Evolutionary conservation across 2,329 filamentous ascomycete genomes (phyloP), one percentile per base, ranked within the genome.

Genomic region (Exophiala sp.): DNA sequence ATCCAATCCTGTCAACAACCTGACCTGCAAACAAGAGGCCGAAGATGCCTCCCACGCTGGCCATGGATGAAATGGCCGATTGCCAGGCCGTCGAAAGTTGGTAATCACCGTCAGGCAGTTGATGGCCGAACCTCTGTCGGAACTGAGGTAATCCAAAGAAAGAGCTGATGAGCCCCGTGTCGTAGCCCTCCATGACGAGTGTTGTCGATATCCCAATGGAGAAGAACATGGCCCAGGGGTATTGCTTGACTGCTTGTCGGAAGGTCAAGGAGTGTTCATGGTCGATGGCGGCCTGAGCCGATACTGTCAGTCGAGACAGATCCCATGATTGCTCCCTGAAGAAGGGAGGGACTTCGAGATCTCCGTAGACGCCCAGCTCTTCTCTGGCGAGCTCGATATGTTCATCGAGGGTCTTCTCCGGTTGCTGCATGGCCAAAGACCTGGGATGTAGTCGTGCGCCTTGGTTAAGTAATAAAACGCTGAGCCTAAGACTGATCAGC

Each of bases 21-120:
- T 76, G 82, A 35, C 85, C 85, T 64, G 85, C 86, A 65, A 86
- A 72, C 59, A 85, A 71, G 39, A 87, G 75, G 12, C 85, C 85
- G 50, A 88, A 76, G 48, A 88, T 82, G 65, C 85, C 82, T 38
- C 50, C 50, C 9, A 47, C 50, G 6, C 33, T 33, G 24, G 39
- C 36, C 29, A 32, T 40, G 32, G 42, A 45, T 10, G 38, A 24
- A 6, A 55, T 45, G 18, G 36, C 48, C 20, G 39, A 35, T 29
- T 55, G 52, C 52, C 52, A 55, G 7, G 48, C 40, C 2, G 52
- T 18, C 11, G 41, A 41, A 21, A 53, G 47, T 36, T 47, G 43
- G 50, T 78, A 78, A 20, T 70, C 72, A 0, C 67, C 58, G 39
- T 47, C 38, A 16, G 35, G 35, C 35, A 38, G 10, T 33, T 39